These are phyloP conservation scores for Umbilicaria muhlenbergii DNA, from an alignment of 495 filamentous ascomycete genomes.

Conservation along the genomic window DNA sequence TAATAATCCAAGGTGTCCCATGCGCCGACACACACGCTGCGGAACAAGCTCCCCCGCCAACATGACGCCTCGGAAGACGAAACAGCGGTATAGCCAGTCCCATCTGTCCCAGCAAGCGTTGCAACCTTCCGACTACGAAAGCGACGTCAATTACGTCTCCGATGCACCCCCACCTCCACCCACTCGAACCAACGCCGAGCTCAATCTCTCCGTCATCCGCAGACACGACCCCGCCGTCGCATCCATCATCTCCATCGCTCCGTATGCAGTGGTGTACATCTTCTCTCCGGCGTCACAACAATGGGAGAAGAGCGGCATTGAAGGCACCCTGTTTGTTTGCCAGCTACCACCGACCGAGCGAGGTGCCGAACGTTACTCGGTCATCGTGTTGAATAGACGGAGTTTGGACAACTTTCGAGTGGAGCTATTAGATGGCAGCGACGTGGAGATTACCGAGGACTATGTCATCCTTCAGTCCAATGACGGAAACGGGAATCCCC, in stretches of 20 bases:
- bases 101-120: constrained; percentile 17
- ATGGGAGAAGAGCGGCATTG: constrained; percentile 67
- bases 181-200: constrained; percentile 53
- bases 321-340: constrained; percentile 75
- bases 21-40: too few species aligned
- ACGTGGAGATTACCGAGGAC: constrained; percentile 44
- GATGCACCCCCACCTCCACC: constrained; percentile 22
- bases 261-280: constrained; percentile 64
- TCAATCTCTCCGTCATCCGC: constrained; percentile 66
- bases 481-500: constrained; percentile 13
- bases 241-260: constrained; percentile 56
- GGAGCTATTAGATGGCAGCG: constrained; percentile 19
- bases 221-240: constrained; percentile 55
- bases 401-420: constrained; percentile 43
- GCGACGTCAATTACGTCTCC: constrained; percentile 24
- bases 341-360: constrained; percentile 29
- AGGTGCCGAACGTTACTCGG: constrained; percentile 37
- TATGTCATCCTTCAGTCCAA: constrained; percentile 40
- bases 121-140: constrained; percentile 52
- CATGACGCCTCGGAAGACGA: constrained; percentile 8
- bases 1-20: too few species aligned
- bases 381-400: constrained; percentile 45
- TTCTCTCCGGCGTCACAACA: constrained; percentile 41
- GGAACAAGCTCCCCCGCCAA: too few species aligned
- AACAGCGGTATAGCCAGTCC: constrained; percentile 16